These are phyloP conservation scores for Mariannaea elegans DNA, from an alignment of 2,329 filamentous ascomycete species.

Conservation along the genomic window DNA sequence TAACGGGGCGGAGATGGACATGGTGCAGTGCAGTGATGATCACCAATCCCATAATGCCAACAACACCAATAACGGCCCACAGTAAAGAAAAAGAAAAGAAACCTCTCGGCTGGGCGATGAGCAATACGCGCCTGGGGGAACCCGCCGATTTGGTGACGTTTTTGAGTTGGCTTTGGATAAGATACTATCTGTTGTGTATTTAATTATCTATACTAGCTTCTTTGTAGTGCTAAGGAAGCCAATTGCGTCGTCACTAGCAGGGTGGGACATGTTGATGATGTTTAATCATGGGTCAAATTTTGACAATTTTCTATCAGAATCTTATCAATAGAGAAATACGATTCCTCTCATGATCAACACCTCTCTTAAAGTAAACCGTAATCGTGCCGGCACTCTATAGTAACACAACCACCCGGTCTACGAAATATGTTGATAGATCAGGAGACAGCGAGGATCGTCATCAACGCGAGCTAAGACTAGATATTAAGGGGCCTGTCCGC, in stretches of 20 bases:
- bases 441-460: not conserved
- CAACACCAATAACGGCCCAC: not conserved
- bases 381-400: not conserved
- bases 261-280: too few species aligned
- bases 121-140: too few species aligned
- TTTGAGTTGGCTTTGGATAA: not conserved
- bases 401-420: not conserved
- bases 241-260: too few species aligned
- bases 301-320: not conserved
- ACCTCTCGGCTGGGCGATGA: too few species aligned
- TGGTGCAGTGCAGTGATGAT: not conserved
- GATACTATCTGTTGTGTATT: not conserved
- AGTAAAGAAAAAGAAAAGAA: too few species aligned
- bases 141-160: not conserved
- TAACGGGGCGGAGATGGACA: not conserved
- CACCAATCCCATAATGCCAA: not conserved
- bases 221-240: too few species aligned
- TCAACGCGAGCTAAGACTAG: not conserved
- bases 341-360: not conserved
- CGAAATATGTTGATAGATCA: not conserved
- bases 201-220: not conserved
- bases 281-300: not conserved
- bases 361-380: not conserved
- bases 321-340: not conserved
- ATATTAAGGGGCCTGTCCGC: not conserved